phyloP scores from a whole-genome alignment of 495 filamentous ascomycete species.

The Extremus antarcticus region DNA sequence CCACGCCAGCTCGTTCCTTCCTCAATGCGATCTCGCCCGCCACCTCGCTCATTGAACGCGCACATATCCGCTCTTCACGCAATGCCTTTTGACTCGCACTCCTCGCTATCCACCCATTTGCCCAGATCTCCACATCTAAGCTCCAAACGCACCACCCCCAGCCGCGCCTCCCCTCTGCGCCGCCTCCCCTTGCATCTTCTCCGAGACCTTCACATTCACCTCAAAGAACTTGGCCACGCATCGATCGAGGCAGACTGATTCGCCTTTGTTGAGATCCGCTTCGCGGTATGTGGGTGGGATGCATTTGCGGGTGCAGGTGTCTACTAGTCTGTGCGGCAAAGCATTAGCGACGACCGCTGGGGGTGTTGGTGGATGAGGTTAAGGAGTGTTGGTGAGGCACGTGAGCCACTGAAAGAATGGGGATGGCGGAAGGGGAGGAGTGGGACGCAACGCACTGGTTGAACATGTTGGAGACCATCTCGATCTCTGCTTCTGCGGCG shows the following conservation, averaged over 20 bases:
- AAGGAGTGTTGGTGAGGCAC: no score
- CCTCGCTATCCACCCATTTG: no score
- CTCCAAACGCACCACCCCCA: constrained; percentile 25
- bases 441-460: constrained; percentile 54
- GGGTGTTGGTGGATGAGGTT: no score
- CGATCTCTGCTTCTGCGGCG: constrained; percentile 83
- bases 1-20: no score
- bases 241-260: constrained; percentile 92
- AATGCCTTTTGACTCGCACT: no score
- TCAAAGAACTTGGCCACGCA: constrained; percentile 98
- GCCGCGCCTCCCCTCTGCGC: constrained; percentile 37
- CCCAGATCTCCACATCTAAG: not conserved
- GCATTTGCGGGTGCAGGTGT: constrained; percentile 87
- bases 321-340: constrained; percentile 50
- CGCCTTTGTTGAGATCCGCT: constrained; percentile 93
- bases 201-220: constrained; percentile 81
- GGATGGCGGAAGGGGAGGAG: not conserved
- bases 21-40: no score
- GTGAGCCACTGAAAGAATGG: not conserved
- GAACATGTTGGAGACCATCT: constrained; percentile 95
- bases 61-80: no score
- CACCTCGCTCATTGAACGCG: no score
- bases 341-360: not conserved
- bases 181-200: constrained; percentile 65
- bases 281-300: constrained; percentile 85